phyloP scores from a whole-genome alignment of 2,329 filamentous ascomycete genomes.

The Chrysosphaeria jannelii region DNA sequence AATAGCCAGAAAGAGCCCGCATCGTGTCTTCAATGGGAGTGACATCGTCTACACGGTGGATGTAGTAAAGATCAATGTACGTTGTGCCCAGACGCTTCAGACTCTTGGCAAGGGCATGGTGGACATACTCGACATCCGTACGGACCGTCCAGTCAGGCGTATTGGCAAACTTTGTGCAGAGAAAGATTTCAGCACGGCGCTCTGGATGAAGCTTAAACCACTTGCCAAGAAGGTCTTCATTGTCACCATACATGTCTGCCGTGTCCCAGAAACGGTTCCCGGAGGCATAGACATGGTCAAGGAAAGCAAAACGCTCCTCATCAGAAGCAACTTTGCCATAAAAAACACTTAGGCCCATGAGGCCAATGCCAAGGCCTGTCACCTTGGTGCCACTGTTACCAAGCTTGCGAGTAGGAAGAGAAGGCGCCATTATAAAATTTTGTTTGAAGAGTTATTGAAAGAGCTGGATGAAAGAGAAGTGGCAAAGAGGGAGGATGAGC shows the following conservation, averaged over 20 bases:
- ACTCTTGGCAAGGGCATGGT: constrained; percentile 7
- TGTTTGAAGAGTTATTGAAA: too few species aligned
- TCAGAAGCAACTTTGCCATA: constrained; percentile 7
- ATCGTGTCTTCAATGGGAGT: constrained; percentile 18
- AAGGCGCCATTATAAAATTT: neutral
- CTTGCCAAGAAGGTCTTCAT: constrained; percentile 13
- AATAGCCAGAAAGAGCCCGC: constrained; percentile 15
- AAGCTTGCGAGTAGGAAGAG: constrained; percentile 11
- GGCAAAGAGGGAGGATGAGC: too few species aligned
- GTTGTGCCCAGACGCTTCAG: constrained; percentile 17
- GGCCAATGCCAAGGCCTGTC: constrained; percentile 14
- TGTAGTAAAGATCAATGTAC: constrained; percentile 23
- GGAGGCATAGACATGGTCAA: constrained; percentile 13
- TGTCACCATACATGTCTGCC: constrained; percentile 13
- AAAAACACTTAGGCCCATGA: constrained; percentile 11
- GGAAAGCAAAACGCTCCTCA: constrained; percentile 11
- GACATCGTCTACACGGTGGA: constrained; percentile 16
- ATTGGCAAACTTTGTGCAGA: constrained; percentile 8
- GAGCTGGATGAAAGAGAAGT: too few species aligned
- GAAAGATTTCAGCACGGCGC: constrained; percentile 12
- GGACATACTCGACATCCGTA: constrained; percentile 7
- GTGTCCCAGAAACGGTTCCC: constrained; percentile 15
- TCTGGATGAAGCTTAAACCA: constrained; percentile 13
- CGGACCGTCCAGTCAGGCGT: constrained; percentile 7
- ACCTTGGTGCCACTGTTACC: constrained; percentile 16